Evolutionary conservation across 2,329 filamentous ascomycete genomes (phyloP).

Genomic region (Endoconidiophora laricicola): DNA sequence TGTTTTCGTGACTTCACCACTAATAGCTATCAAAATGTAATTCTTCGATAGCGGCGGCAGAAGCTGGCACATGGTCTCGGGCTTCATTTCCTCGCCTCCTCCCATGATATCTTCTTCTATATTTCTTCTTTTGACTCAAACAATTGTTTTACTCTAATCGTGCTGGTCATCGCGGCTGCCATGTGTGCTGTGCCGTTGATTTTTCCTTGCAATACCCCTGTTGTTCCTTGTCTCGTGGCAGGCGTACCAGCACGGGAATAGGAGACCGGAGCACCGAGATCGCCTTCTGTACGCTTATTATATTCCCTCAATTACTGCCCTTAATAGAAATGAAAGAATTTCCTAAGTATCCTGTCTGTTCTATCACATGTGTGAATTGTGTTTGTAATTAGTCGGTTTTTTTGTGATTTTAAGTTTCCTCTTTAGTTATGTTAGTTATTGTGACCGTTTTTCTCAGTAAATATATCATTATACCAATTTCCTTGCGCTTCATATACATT

Average conservation of each 20-base stretch:
- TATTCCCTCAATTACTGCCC: conserved; percentile 2
- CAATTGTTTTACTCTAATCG: conserved; percentile 3
- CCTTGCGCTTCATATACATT: too few relatives aligned
- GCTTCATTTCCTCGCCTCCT: background rate
- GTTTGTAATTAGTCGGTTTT: background rate
- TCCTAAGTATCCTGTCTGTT: conserved; percentile 3
- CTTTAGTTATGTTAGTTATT: background rate
- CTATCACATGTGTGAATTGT: background rate
- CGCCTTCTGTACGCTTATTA: conserved; percentile 7
- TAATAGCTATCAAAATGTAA: background rate
- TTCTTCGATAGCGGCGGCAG: background rate
- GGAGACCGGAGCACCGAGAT: conserved; percentile 3
- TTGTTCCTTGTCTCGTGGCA: conserved; percentile 4
- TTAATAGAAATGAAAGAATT: conserved; percentile 9
- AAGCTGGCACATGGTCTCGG: conserved; percentile 6
- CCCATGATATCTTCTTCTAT: background rate
- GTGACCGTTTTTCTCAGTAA: background rate
- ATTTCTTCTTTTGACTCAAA: background rate
- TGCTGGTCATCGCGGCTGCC: conserved; percentile 10
- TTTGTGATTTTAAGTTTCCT: background rate
- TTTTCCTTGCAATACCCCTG: conserved; percentile 1
- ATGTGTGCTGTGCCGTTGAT: conserved; percentile 6
- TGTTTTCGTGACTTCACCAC: too few relatives aligned
- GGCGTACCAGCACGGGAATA: conserved; percentile 3
- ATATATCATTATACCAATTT: background rate